phyloP scores from a whole-genome alignment of 164 flowering plant genomes.

The Berberis vulgaris region DNA sequence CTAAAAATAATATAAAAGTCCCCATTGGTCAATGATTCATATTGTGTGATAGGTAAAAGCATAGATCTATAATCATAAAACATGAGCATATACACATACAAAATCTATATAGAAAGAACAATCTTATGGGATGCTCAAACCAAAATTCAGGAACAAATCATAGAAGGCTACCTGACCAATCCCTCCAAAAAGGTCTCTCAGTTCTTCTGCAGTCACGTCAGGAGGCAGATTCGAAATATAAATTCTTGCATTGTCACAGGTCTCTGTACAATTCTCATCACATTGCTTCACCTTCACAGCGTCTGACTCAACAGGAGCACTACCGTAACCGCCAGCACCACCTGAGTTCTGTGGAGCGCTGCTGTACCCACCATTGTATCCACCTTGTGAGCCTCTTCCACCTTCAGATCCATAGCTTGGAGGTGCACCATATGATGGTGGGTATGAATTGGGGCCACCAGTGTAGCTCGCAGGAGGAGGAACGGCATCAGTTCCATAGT shows the following conservation, averaged over 20 bases:
- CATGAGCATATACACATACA: background rate
- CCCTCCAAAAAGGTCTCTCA: slow-evolving; percentile 88
- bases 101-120: background rate
- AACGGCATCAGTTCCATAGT: slow-evolving; percentile 63
- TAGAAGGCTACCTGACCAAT: slow-evolving; percentile 75
- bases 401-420: slow-evolving; percentile 43
- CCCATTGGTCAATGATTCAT: too few species aligned
- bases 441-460: slow-evolving; percentile 66
- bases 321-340: slow-evolving; percentile 32
- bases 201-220: slow-evolving; percentile 81
- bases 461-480: slow-evolving; percentile 76
- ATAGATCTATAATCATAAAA: background rate
- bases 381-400: slow-evolving; percentile 33
- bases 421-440: slow-evolving; percentile 75
- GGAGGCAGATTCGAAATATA: slow-evolving; percentile 95
- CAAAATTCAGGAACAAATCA: background rate
- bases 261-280: slow-evolving; percentile 78
- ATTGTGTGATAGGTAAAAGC: background rate
- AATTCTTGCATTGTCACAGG: slow-evolving; percentile 88
- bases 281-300: slow-evolving; percentile 33
- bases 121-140: background rate
- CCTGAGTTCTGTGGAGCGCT: slow-evolving; percentile 29
- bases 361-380: slow-evolving; percentile 28
- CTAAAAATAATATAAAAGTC: too few species aligned
- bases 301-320: slow-evolving; percentile 31